phyloP scores from a whole-genome alignment of 192 early-diverging fungal species.

The Neocallimastix lanati region DNA sequence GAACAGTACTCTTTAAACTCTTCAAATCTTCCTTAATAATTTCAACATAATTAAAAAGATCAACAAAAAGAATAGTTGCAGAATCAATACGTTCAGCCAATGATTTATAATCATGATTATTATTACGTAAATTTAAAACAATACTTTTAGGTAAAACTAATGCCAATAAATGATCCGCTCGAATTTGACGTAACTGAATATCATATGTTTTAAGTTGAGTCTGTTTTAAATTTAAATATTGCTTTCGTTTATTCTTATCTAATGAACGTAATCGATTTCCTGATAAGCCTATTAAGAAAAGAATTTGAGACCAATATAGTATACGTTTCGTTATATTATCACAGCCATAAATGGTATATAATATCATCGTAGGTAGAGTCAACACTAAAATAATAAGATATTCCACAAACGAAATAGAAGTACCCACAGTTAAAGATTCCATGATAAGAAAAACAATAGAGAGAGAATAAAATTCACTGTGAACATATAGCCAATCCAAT shows the following conservation, averaged over 20 bases:
- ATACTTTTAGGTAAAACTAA: background rate
- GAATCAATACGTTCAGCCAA: background rate
- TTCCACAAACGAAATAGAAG: background rate
- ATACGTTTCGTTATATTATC: background rate
- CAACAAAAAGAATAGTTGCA: background rate
- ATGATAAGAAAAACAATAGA: background rate
- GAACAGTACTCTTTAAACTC: background rate
- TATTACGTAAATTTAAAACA: background rate
- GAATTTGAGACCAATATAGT: background rate
- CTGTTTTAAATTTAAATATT: background rate
- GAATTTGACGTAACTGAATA: background rate
- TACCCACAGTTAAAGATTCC: background rate
- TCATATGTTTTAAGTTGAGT: background rate
- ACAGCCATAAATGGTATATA: background rate
- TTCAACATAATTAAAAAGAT: background rate
- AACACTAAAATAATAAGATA: background rate
- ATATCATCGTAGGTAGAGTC: too few species aligned
- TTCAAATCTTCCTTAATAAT: background rate
- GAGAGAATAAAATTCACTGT: background rate
- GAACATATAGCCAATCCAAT: background rate
- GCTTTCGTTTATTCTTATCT: background rate
- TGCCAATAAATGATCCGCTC: background rate
- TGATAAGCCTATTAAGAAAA: background rate
- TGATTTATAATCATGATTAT: background rate
- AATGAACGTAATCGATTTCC: background rate